phyloP scores from a whole-genome alignment of 225 moss, liverwort and hornwort species.

The Anthoceros angustus region DNA sequence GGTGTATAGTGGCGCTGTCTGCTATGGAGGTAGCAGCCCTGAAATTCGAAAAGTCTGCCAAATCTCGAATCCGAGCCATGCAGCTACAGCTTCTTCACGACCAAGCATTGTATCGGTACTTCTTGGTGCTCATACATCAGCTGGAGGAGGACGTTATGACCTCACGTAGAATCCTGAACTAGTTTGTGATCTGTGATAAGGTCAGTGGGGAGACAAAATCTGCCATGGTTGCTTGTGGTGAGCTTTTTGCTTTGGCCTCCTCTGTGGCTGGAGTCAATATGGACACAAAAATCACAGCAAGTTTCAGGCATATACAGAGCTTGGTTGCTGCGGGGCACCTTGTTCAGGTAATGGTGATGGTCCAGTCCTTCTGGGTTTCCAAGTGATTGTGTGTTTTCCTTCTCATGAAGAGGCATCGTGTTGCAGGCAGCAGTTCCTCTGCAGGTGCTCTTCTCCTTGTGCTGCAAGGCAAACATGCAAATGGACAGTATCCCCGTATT shows the following conservation, averaged over 20 bases:
- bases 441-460: slow-evolving; percentile 46
- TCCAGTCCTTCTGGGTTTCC: neutral
- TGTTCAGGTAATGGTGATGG: slow-evolving; percentile 15
- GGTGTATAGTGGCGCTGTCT: slow-evolving; percentile 27
- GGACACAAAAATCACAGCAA: slow-evolving; percentile 55
- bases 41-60: slow-evolving; percentile 41
- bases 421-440: slow-evolving; percentile 44
- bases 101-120: slow-evolving; percentile 31
- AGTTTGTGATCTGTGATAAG: neutral
- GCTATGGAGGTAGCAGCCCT: slow-evolving; percentile 38
- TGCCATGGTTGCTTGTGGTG: slow-evolving; percentile 53
- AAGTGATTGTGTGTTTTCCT: neutral
- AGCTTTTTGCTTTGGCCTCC: slow-evolving; percentile 52
- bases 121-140: neutral
- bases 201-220: slow-evolving; percentile 46
- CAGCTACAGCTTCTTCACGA: slow-evolving; percentile 53
- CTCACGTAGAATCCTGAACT: neutral
- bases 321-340: slow-evolving; percentile 39
- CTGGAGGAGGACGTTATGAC: neutral
- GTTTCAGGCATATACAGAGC: slow-evolving; percentile 27
- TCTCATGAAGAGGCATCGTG: neutral
- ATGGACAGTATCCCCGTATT: slow-evolving; percentile 61
- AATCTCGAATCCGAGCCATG: slow-evolving; percentile 48
- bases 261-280: slow-evolving; percentile 72
- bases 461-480: slow-evolving; percentile 75